phyloP scores from a whole-genome alignment of 208 protist species.

The Herpetomonas samuelpessoai region DNA sequence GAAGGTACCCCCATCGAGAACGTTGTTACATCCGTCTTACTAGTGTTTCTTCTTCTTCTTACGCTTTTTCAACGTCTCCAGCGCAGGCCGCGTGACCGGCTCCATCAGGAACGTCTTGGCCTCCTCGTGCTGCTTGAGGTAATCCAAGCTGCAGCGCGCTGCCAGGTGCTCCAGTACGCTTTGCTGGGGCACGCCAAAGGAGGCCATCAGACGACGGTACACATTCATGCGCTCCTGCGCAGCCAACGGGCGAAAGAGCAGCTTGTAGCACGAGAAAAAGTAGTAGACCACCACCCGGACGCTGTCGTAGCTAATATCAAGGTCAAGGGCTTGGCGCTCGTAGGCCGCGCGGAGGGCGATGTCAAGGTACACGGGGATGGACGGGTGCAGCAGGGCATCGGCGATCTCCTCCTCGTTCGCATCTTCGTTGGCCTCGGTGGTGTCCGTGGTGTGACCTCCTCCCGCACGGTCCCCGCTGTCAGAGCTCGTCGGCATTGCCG shows the following conservation, averaged over 20 bases:
- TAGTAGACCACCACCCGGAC: slow-evolving; percentile 31
- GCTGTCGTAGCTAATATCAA: slow-evolving; percentile 31
- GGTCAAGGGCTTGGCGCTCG: slow-evolving; percentile 20
- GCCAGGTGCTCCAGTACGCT: slow-evolving; percentile 36
- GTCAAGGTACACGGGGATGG: slow-evolving; percentile 22
- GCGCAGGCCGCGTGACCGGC: neutral
- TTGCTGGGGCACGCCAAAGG: slow-evolving; percentile 33
- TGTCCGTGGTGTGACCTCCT: neutral
- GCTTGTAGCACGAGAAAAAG: slow-evolving; percentile 34
- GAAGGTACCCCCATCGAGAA: no score
- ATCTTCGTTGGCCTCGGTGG: neutral
- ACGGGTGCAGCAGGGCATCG: slow-evolving; percentile 23
- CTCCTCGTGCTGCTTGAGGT: slow-evolving; percentile 31
- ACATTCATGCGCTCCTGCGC: slow-evolving; percentile 31
- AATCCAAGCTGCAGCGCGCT: slow-evolving; percentile 25
- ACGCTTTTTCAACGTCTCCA: neutral
- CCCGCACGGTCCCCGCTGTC: neutral
- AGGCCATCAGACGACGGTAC: slow-evolving; percentile 26
- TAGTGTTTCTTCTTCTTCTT: neutral
- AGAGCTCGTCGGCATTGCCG: no score
- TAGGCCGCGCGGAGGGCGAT: slow-evolving; percentile 26
- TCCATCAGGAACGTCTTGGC: slow-evolving; percentile 4
- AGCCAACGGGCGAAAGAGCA: slow-evolving; percentile 30
- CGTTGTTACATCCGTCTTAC: no score
- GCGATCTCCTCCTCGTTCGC: slow-evolving; percentile 23